Base-by-base conservation (phyloP, 192 early-diverging fungal species). In the Gaertneriomyces sp. region DNA sequence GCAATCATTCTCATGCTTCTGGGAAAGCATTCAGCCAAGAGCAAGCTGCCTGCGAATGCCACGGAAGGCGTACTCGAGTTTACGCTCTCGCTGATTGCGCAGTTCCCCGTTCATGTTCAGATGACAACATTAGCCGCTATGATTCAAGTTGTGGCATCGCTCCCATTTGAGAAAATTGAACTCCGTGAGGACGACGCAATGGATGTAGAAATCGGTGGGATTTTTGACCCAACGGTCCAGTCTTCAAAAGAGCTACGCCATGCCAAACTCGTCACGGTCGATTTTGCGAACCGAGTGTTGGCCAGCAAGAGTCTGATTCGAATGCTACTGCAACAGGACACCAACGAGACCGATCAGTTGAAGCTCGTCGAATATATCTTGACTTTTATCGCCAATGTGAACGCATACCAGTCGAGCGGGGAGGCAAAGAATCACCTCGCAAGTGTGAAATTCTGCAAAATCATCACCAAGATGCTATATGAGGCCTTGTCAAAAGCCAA, bases 401-500 rank as follows among this genome's bases (percentile, higher is more conserved):
- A 71, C 38, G 55, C 68, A 3, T 84, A 73, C 77, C 66, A 72
- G 16, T 75, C 74, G 20, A 41, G 42, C 19, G 19, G 41, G 33
- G 53, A 63, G 42, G 40, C 3, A 39, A 38, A 45, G 10, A 51
- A 53, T 33, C 47, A 49, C 14, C 10, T 64, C 42, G 64, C 8
- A 56, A 61, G 64, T 44, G 10, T 63, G 54, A 38, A 41, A 51
- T 64, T 52, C 19, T 50, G 50, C 45, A 38, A 16, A 25, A 53
- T 60, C n/a, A 53, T 69, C 42, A 58, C 61, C 58, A 68, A 68
- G 33, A 73, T 87, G 41, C 81, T 89, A 11, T 89, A 93, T 72
- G 81, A 85, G 20, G 82, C 83, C 25, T 78, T 98, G 40, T 85
- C 85, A 60, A 86, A 86, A 51, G 79, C 92, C 14, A 91, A 94